Evolutionary conservation across 352 stramenopile genomes (phyloP).

Genomic region (Globisporangium paroecandrum): DNA sequence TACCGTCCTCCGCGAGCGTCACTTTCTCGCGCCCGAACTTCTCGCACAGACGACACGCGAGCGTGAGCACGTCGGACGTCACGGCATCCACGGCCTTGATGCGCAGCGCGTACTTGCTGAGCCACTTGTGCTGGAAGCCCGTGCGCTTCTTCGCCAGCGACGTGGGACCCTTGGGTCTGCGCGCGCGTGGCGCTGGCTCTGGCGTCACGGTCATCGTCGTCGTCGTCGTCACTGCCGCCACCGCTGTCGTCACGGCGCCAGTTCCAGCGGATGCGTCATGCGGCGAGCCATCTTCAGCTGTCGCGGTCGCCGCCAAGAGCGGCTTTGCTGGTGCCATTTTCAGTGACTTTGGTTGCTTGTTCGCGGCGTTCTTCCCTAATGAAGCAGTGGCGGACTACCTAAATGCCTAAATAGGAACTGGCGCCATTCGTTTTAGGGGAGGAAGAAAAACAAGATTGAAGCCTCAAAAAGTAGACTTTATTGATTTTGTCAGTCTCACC

Average conservation of each 20-base stretch:
- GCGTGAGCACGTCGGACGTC: constrained; percentile 15
- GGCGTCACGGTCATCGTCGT: not conserved
- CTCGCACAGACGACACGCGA: constrained; percentile 19
- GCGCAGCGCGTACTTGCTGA: constrained; percentile 19
- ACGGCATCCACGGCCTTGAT: constrained; percentile 15
- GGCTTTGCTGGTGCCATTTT: constrained; percentile 9
- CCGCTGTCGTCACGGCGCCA: not conserved
- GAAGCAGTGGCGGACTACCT: not conserved
- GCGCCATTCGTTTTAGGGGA: not conserved
- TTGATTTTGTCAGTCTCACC: too few species aligned
- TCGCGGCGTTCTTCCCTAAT: not conserved
- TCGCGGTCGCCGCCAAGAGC: not conserved
- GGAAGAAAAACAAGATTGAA: too few species aligned
- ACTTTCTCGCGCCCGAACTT: constrained; percentile 20
- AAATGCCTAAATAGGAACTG: not conserved
- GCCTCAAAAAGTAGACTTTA: too few species aligned
- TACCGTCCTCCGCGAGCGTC: not conserved
- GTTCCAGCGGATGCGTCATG: not conserved
- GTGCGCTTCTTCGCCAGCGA: constrained; percentile 14
- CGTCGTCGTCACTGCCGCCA: not conserved
- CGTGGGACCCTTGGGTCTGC: not conserved
- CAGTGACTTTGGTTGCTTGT: constrained; percentile 7
- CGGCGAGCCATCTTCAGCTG: not conserved
- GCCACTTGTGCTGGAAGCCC: constrained; percentile 18
- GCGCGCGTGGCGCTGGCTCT: not conserved